Evolutionary conservation across 208 protist species (phyloP).

Genomic region (Leishmania braziliensis): DNA sequence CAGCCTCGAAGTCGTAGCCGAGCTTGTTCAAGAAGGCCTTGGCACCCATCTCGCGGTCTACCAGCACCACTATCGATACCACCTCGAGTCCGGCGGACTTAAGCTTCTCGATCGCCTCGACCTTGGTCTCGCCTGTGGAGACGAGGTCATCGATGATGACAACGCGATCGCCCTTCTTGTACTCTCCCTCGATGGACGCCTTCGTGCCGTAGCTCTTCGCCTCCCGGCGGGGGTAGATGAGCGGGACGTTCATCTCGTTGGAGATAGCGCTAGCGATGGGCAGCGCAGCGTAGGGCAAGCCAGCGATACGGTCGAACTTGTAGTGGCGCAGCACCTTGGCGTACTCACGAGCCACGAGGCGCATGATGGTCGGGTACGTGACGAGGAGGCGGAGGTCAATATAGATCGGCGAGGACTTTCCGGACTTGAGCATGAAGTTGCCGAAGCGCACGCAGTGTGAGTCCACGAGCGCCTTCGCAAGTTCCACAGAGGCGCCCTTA

Average conservation of each 20-base stretch:
- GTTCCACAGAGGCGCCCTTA: slow-evolving; percentile 42
- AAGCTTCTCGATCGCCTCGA: slow-evolving; percentile 94
- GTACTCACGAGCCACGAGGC: slow-evolving; percentile 80
- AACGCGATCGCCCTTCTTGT: slow-evolving; percentile 89
- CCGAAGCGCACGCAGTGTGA: slow-evolving; percentile 94
- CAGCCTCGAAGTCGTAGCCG: slow-evolving; percentile 86
- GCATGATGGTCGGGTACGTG: slow-evolving; percentile 85
- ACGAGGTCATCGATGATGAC: slow-evolving; percentile 97
- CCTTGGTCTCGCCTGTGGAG: slow-evolving; percentile 93
- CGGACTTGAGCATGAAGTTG: slow-evolving; percentile 95
- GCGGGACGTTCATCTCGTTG: slow-evolving; percentile 86
- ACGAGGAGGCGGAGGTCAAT: slow-evolving; percentile 94
- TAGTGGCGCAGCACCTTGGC: slow-evolving; percentile 64
- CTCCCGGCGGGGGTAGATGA: slow-evolving; percentile 93
- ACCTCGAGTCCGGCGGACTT: slow-evolving; percentile 83
- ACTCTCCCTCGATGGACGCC: slow-evolving; percentile 94
- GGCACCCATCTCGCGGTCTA: slow-evolving; percentile 96
- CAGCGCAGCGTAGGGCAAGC: slow-evolving; percentile 95
- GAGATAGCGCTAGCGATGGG: slow-evolving; percentile 95
- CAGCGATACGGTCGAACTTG: slow-evolving; percentile 83
- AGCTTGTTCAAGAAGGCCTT: slow-evolving; percentile 80
- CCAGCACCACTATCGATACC: slow-evolving; percentile 92
- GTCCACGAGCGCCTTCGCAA: slow-evolving; percentile 75
- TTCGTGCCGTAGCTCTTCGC: slow-evolving; percentile 95
- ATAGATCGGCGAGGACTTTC: slow-evolving; percentile 96